Evolutionary conservation across 1,139 yeast species (phyloP), one percentile per base, ranked within the genome.

Genomic region (Groenewaldozyma sp.): DNA sequence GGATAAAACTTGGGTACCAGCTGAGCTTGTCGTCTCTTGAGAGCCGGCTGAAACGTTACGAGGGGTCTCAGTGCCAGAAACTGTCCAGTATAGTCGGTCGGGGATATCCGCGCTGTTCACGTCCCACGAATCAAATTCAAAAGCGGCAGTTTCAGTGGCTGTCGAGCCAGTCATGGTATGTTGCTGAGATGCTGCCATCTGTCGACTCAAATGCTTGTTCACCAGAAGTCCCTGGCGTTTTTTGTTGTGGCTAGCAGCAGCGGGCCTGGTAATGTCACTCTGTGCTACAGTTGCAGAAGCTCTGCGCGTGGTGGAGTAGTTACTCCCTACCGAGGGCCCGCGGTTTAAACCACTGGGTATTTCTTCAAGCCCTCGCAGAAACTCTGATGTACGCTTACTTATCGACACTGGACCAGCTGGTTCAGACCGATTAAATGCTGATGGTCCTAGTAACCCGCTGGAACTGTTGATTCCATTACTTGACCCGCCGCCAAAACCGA

Each of bases 81-180:
- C 31, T 6, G 49, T 35, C 50, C 50, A 47, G 26, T 37, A 38
- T 2, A 42, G 19, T 3, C 45, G 34, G n/a, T 46, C 50, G 24
- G 36, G 38, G 28, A 40, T 38, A n/a, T 42, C 47, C 16, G 40
- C 28, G 24, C 47, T 43, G 31, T 43, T 45, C 18, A 45, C 44
- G 16, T 47, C 50, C 50, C 50, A 47, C n/a, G 44, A 40, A 29
- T 47, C 50, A 27, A 47, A 44, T 3, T 40, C 43, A 21, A 35
- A 21, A 9, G 29, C 22, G 9, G 24, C 18, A 4, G 22, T 13
- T 13, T 22, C 35, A 21, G 16, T 10, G 24, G 7, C 20, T 6
- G 35, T 7, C 10, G 34, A 16, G 11, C 34, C 21, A 16, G 17
- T 14, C 5, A 7, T 16, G 11, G n/a, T n/a, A n/a, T n/a, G n/a